Evolutionary conservation across 2,329 filamentous ascomycete species (phyloP), one percentile per base, ranked within the genome.

Genomic region (Trichoderma pleuroti): DNA sequence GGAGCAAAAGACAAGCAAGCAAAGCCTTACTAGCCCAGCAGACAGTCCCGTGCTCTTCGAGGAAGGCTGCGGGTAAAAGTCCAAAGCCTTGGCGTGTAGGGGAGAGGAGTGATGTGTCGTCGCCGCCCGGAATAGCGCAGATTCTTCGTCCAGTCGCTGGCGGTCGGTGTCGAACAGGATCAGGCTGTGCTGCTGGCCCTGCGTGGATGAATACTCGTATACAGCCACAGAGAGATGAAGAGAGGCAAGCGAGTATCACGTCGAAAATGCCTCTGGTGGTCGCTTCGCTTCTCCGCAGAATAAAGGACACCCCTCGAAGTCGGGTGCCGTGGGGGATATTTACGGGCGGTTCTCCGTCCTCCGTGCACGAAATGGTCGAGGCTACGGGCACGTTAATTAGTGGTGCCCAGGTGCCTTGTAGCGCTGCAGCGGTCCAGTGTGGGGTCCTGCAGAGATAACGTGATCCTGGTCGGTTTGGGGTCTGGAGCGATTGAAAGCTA

Each of bases 401-500:
- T 60, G 65, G 65, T 39, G 63, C 68, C 66, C 68, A 54, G 62
- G 39, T 42, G 54, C 54, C 54, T 26, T 57, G 54, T 57, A 34
- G 56, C 54, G 49, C 62, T 61, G 36, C 62, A 63, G 42, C n/a
- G 28, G 42, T 65, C 52, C 42, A 42, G 46, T 68, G 70, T 71
- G 70, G 70, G 59, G 70, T 69, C 66, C 52, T 32, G 52, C 49
- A 70, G 64, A 57, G 66, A 70, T 71, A 71, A 71, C 70, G 70
- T 71, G 70, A 71, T 71, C 56, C 57, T 26, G 36, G 64, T 21
- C 54, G 52, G 30, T 57, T 46, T 57, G 36, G 36, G 12, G 57
- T 39, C 28, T 8, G 54, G 32, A 68, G 24, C 34, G 30, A 30
- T 21, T n/a, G 12, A 21, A 49, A 34, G n/a, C 32, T 34, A n/a